Evolutionary conservation across 352 stramenopile genomes (phyloP).

Genomic region (Phytophthora multivora): DNA sequence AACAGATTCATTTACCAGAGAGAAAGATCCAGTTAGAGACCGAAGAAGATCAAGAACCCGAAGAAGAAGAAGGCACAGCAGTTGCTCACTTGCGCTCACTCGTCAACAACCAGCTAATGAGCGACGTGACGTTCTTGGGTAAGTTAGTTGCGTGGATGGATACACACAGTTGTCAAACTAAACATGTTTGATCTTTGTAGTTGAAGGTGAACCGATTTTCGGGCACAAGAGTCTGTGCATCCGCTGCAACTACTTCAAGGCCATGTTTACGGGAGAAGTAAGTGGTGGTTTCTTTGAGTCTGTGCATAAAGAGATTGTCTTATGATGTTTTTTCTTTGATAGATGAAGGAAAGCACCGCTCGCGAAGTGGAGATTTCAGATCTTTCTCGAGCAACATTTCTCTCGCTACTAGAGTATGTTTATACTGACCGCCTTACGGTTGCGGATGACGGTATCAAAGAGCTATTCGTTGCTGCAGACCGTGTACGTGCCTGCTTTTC

Average conservation of each 20-base stretch:
- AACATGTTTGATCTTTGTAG: slow-evolving; percentile 26
- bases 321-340: slow-evolving; percentile 20
- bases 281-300: not conserved
- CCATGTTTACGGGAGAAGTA: slow-evolving; percentile 84
- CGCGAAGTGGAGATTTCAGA: slow-evolving; percentile 91
- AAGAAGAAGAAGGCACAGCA: slow-evolving; percentile 57
- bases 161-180: not conserved
- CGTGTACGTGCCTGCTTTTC: slow-evolving; percentile 37
- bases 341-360: slow-evolving; percentile 91
- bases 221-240: slow-evolving; percentile 92
- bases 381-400: slow-evolving; percentile 90
- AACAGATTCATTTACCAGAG: slow-evolving; percentile 88
- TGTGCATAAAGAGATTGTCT: not conserved
- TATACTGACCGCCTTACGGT: slow-evolving; percentile 95
- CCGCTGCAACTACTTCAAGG: slow-evolving; percentile 94
- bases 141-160: not conserved
- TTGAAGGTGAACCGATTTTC: slow-evolving; percentile 84
- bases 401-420: slow-evolving; percentile 95
- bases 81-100: slow-evolving; percentile 71
- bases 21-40: slow-evolving; percentile 69
- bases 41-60: slow-evolving; percentile 17
- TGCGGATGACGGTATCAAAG: slow-evolving; percentile 87
- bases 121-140: slow-evolving; percentile 87
- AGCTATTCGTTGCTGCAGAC: slow-evolving; percentile 93
- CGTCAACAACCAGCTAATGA: slow-evolving; percentile 86